Evolutionary conservation across 139 green algal genomes (phyloP).

Genomic region (Chlamydomonas eustigma): DNA sequence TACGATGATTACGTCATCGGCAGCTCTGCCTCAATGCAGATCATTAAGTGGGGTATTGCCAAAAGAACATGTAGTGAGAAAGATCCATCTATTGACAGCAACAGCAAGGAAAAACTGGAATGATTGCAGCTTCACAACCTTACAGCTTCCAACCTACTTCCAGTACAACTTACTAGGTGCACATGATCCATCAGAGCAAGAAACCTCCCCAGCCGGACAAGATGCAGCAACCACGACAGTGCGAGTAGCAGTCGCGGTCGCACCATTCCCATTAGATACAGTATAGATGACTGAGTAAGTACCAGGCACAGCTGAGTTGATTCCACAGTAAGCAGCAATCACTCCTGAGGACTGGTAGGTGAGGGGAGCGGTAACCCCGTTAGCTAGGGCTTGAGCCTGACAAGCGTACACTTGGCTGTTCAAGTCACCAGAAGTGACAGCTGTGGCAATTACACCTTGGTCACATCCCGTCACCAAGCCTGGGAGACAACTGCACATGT

Average conservation of each 20-base stretch:
- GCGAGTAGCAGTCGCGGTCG: background rate
- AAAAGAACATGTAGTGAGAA: too few relatives aligned
- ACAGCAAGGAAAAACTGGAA: too few relatives aligned
- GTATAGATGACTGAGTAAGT: background rate
- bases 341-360: background rate
- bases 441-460: background rate
- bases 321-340: background rate
- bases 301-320: background rate
- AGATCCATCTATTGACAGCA: too few relatives aligned
- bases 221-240: background rate
- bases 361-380: background rate
- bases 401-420: conserved; percentile 1
- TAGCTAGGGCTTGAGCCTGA: too few relatives aligned
- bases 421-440: background rate
- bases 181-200: background rate
- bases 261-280: background rate
- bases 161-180: too few relatives aligned
- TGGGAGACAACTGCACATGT: too few relatives aligned
- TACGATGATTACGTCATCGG: too few relatives aligned
- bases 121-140: too few relatives aligned
- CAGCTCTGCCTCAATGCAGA: too few relatives aligned
- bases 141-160: too few relatives aligned
- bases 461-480: too few relatives aligned
- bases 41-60: too few relatives aligned
- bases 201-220: background rate